Conservation (phyloP, 306 rosid species). For the Rosa rugosa region DNA sequence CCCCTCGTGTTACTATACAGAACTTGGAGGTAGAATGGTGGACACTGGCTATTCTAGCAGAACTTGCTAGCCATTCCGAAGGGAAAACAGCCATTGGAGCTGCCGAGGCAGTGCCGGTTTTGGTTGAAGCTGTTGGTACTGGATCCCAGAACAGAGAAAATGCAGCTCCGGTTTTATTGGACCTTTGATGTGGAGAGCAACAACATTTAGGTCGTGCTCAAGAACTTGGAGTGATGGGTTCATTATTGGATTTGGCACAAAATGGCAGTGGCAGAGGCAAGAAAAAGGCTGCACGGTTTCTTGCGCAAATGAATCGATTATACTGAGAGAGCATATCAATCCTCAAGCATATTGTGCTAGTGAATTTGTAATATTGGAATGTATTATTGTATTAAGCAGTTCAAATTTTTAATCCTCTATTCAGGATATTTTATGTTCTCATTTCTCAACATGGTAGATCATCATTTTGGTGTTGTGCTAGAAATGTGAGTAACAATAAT, state of each 20-base stretch:
- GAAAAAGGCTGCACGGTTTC: constrained; percentile 80
- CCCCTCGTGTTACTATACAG: constrained; percentile 29
- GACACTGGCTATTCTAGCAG: constrained; percentile 67
- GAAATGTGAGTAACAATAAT: neutral
- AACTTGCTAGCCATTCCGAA: constrained; percentile 30
- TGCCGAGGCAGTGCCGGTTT: constrained; percentile 72
- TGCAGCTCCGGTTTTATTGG: constrained; percentile 85
- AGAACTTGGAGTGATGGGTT: no score
- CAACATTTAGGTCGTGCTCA: constrained; percentile 30
- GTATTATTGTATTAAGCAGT: no score
- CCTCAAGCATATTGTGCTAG: no score
- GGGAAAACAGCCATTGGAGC: constrained; percentile 77
- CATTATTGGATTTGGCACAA: constrained; percentile 59
- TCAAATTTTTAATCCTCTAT: no score
- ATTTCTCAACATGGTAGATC: neutral
- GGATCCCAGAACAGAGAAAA: constrained; percentile 93
- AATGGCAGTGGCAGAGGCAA: constrained; percentile 91
- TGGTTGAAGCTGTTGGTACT: constrained; percentile 67
- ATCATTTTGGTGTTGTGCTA: neutral
- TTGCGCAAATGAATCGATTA: constrained; percentile 71
- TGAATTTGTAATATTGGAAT: no score
- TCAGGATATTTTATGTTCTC: no score
- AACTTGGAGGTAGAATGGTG: constrained; percentile 82
- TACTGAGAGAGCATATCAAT: no score
- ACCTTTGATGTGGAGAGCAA: constrained; percentile 77